Evolutionary conservation across 2,329 filamentous ascomycete species (phyloP).

Genomic region (Alternaria longipes): DNA sequence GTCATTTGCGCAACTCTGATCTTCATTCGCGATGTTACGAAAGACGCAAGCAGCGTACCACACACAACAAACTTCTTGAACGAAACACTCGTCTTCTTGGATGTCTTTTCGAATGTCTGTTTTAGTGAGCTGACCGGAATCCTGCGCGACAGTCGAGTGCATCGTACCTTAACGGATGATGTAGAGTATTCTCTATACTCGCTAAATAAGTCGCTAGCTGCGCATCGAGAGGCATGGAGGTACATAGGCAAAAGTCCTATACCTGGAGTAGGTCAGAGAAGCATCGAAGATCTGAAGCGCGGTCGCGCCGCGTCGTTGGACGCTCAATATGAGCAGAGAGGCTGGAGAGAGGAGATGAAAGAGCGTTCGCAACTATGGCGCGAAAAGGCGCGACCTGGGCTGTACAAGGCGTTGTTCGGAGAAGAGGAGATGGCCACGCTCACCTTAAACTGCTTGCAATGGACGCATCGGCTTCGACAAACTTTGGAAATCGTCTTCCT

Average conservation of each 20-base stretch:
- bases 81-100: conserved; percentile 20
- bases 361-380: conserved; percentile 20
- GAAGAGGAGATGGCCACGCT: conserved; percentile 19
- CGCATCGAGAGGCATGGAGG: conserved; percentile 25
- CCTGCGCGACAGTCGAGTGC: conserved; percentile 19
- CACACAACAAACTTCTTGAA: conserved; percentile 12
- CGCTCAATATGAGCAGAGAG: conserved; percentile 7
- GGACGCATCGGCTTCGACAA: conserved; percentile 21
- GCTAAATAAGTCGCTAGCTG: conserved; percentile 24
- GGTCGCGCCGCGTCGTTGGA: conserved; percentile 7
- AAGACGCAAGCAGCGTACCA: conserved; percentile 6
- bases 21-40: conserved; percentile 26
- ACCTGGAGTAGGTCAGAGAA: conserved; percentile 1
- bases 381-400: conserved; percentile 14
- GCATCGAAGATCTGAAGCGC: conserved; percentile 4
- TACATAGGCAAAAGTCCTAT: conserved; percentile 7
- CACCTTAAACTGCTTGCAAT: conserved; percentile 7
- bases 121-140: conserved; percentile 21
- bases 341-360: conserved; percentile 24
- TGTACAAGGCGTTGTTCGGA: conserved; percentile 18
- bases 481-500: conserved; percentile 23
- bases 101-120: conserved; percentile 25
- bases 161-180: conserved; percentile 14
- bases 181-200: conserved; percentile 19
- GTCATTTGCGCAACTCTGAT: conserved; percentile 25